phyloP scores from a whole-genome alignment of 345 rosid species.

The Syzygium oleosum region DNA sequence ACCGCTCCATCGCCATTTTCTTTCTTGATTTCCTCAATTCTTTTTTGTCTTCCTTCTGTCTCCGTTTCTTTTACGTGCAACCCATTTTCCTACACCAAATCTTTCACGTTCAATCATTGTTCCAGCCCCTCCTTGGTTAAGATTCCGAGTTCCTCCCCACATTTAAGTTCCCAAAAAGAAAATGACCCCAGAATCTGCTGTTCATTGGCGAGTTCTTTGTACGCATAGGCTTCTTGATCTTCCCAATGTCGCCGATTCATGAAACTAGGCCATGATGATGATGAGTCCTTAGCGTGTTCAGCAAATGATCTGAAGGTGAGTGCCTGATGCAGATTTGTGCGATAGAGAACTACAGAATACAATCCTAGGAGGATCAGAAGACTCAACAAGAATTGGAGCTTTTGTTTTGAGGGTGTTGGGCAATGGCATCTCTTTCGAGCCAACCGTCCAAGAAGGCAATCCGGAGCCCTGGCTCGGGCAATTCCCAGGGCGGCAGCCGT shows the following conservation, averaged over 20 bases:
- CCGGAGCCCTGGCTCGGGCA: slow-evolving; percentile 30
- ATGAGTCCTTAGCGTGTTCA: neutral
- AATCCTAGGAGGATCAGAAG: neutral
- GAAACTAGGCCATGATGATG: neutral
- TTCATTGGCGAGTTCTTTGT: neutral
- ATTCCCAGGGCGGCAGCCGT: slow-evolving; percentile 5
- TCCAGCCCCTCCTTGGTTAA: neutral
- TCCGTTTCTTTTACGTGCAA: neutral
- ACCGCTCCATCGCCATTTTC: neutral
- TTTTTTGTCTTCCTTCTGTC: neutral
- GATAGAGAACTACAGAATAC: neutral
- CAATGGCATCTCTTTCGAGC: slow-evolving; percentile 47
- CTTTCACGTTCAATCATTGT: neutral
- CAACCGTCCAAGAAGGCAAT: slow-evolving; percentile 56
- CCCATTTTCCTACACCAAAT: slow-evolving; percentile 1
- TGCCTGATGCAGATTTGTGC: neutral
- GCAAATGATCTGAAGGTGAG: neutral
- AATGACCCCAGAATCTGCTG: neutral
- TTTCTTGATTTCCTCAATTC: neutral
- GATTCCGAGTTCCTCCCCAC: neutral
- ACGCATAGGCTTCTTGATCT: neutral
- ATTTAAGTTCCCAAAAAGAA: neutral
- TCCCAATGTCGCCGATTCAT: neutral
- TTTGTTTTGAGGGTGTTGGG: neutral
- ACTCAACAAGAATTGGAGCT: neutral